Conservation (phyloP, 2,329 filamentous ascomycete genomes). For the Ophiostoma pallidulum region DNA sequence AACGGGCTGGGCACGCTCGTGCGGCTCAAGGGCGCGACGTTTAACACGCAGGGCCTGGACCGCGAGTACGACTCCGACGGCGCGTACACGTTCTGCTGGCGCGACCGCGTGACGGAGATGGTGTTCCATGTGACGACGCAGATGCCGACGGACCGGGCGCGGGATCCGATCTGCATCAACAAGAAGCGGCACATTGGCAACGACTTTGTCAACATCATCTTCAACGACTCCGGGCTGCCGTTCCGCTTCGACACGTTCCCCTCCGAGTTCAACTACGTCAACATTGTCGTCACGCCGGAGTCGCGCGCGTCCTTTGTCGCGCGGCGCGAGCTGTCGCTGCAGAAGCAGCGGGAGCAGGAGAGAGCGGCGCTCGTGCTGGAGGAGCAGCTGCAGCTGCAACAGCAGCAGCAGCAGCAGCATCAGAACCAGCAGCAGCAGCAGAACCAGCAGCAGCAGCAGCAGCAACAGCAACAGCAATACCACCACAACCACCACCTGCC, state of each 20-base stretch:
- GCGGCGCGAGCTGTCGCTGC: constrained; percentile 36
- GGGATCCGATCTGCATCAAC: constrained; percentile 63
- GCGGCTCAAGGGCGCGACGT: constrained; percentile 68
- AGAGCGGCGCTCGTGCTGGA: neutral
- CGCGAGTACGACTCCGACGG: constrained; percentile 69
- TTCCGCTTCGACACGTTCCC: constrained; percentile 90
- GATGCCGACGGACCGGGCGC: constrained; percentile 82
- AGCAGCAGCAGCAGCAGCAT: neutral
- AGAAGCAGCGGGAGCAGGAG: constrained; percentile 18
- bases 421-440: neutral
- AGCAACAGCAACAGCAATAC: neutral
- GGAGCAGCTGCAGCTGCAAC: neutral
- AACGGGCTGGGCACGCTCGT: constrained; percentile 74
- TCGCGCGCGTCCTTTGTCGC: constrained; percentile 69
- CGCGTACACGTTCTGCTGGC: constrained; percentile 85
- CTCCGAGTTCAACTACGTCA: constrained; percentile 91
- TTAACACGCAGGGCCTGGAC: constrained; percentile 91
- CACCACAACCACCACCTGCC: neutral
- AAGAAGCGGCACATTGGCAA: constrained; percentile 97
- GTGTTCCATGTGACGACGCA: constrained; percentile 94
- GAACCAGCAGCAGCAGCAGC: constrained; percentile 11
- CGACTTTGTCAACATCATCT: constrained; percentile 96
- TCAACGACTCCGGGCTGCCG: constrained; percentile 86
- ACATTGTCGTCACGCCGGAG: constrained; percentile 89
- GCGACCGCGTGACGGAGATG: constrained; percentile 87